Evolutionary conservation across 345 rosid genomes (phyloP).

Genomic region (Ricinus communis): DNA sequence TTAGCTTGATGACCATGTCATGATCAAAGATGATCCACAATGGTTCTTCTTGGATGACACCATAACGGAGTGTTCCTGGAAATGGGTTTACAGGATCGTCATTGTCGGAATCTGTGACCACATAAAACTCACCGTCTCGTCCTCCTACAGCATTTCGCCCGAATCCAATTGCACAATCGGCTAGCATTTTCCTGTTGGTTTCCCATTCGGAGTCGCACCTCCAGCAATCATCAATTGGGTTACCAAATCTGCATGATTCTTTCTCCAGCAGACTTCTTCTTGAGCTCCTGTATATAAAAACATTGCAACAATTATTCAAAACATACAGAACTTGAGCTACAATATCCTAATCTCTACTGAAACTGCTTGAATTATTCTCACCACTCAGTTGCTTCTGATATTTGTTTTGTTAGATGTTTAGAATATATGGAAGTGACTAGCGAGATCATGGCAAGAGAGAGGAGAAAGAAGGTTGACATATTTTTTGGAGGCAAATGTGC

Average conservation of each 20-base stretch:
- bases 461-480: slow-evolving; percentile 27
- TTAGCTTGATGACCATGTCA: slow-evolving; percentile 24
- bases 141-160: slow-evolving; percentile 28
- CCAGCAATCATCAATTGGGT: slow-evolving; percentile 38
- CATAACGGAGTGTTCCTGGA: slow-evolving; percentile 30
- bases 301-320: neutral
- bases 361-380: slow-evolving; percentile 24
- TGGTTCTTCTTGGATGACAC: slow-evolving; percentile 29
- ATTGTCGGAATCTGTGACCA: slow-evolving; percentile 20
- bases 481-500: neutral
- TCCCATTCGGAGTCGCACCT: slow-evolving; percentile 29
- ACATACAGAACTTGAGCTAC: neutral
- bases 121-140: slow-evolving; percentile 26
- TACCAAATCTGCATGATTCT: slow-evolving; percentile 23
- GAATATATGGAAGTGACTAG: slow-evolving; percentile 20
- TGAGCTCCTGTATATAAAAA: slow-evolving; percentile 29
- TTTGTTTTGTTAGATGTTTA: neutral
- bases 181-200: slow-evolving; percentile 26
- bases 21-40: slow-evolving; percentile 30
- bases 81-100: slow-evolving; percentile 26
- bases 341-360: neutral
- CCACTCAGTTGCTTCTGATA: slow-evolving; percentile 24
- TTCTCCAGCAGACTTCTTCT: slow-evolving; percentile 13
- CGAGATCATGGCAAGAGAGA: slow-evolving; percentile 18
- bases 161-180: slow-evolving; percentile 33